These are phyloP conservation scores for Tilletia walkeri DNA, from an alignment of 1,284 basidiomycete genomes.

Conservation along the genomic window DNA sequence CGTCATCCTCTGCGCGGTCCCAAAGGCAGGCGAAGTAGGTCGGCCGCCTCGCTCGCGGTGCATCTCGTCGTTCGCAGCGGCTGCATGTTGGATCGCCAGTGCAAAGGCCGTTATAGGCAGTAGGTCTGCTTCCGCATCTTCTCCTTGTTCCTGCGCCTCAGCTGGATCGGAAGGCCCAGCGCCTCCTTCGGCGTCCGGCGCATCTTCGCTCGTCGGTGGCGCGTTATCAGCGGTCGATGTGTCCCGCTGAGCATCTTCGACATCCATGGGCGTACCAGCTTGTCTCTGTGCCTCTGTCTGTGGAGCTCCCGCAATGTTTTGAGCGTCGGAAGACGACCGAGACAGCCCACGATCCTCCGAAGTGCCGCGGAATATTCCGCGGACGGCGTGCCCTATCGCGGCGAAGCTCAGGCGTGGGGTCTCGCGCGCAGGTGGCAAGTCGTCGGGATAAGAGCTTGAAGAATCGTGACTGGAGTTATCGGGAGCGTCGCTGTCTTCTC, in stretches of 20 bases:
- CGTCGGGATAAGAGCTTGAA: too few relatives aligned
- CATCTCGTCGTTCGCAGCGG: slow-evolving; percentile 6
- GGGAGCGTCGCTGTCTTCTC: too few relatives aligned
- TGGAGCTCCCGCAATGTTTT: background rate
- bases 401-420: background rate
- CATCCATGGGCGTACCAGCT: too few relatives aligned
- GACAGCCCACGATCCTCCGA: background rate
- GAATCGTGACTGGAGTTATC: too few relatives aligned
- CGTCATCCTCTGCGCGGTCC: background rate
- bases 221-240: background rate
- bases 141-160: background rate
- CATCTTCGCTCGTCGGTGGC: background rate
- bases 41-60: slow-evolving; percentile 1
- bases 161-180: background rate
- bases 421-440: too few relatives aligned
- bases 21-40: slow-evolving; percentile 7
- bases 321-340: background rate
- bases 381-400: background rate
- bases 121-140: background rate
- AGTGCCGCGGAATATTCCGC: background rate
- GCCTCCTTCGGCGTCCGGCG: background rate
- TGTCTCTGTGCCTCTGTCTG: background rate
- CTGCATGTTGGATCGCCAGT: background rate
- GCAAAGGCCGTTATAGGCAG: background rate
- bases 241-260: too few relatives aligned